These are phyloP conservation scores for Trichoderma orchidacearum DNA, from an alignment of 495 filamentous ascomycete species.

Conservation along the genomic window DNA sequence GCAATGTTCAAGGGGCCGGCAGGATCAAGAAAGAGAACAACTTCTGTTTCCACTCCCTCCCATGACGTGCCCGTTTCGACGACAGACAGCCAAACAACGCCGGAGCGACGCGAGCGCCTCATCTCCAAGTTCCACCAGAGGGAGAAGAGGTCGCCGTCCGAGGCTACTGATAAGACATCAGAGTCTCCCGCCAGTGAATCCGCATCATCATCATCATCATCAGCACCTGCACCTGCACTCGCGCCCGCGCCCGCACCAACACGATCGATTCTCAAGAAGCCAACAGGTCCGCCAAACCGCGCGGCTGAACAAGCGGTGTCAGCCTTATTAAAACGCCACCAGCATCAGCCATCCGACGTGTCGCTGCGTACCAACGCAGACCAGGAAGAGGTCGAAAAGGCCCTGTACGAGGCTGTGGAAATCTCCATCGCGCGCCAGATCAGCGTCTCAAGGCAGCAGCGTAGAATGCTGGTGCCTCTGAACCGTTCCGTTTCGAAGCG, in stretches of 20 bases:
- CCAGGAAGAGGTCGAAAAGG: slow-evolving; percentile 16
- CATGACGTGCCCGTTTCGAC: neutral
- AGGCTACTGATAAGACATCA: neutral
- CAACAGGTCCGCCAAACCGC: neutral
- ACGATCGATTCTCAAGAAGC: neutral
- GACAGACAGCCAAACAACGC: neutral
- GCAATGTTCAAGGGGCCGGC: neutral
- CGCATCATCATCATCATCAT: too few species aligned
- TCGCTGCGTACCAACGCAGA: slow-evolving; percentile 8
- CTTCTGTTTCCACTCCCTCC: neutral
- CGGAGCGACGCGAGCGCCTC: neutral
- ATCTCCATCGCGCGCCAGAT: slow-evolving; percentile 46
- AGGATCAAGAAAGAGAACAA: neutral
- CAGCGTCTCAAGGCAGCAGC: slow-evolving; percentile 41
- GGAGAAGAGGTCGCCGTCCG: neutral
- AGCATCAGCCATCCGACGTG: slow-evolving; percentile 9
- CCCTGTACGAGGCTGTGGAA: slow-evolving; percentile 34
- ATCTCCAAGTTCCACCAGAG: slow-evolving; percentile 1
- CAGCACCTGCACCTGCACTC: neutral
- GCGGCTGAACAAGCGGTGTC: neutral
- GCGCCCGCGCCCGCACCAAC: neutral
- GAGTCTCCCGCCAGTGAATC: neutral
- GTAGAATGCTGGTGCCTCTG: slow-evolving; percentile 27
- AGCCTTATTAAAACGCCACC: neutral
- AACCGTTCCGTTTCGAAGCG: slow-evolving; percentile 1